Evolutionary conservation across 2,329 filamentous ascomycete genomes (phyloP).

Genomic region (Aspergillus tubingensis): DNA sequence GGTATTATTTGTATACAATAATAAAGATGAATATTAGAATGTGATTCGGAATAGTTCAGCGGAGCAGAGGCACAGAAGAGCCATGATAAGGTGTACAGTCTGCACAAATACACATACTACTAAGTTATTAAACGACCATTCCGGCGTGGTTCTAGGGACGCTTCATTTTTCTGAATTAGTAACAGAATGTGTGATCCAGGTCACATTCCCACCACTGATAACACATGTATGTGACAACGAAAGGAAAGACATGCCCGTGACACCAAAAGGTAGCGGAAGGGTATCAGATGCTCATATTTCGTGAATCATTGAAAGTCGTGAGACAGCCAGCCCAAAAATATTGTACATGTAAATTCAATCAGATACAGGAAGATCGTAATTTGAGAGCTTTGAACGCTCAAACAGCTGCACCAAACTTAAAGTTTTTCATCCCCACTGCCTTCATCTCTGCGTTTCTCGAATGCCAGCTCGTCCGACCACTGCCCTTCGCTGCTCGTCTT

Average conservation of each 20-base stretch:
- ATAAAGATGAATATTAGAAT: too few relatives aligned
- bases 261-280: constrained; percentile 2
- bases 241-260: background rate
- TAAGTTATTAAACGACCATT: too few relatives aligned
- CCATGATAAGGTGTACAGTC: too few relatives aligned
- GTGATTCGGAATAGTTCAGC: too few relatives aligned
- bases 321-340: constrained; percentile 19
- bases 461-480: constrained; percentile 6
- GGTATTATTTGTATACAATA: too few relatives aligned
- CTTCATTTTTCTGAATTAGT: too few relatives aligned
- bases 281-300: constrained; percentile 13
- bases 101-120: too few relatives aligned
- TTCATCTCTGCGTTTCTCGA: background rate
- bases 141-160: too few relatives aligned
- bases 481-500: constrained; percentile 24
- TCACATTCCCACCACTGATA: too few relatives aligned
- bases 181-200: too few relatives aligned
- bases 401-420: background rate
- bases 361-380: background rate
- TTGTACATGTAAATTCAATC: constrained; percentile 2
- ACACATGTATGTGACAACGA: too few relatives aligned
- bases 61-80: too few relatives aligned
- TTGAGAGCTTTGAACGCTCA: constrained; percentile 2
- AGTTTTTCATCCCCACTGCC: background rate
- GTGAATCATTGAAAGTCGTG: constrained; percentile 5